phyloP scores from a whole-genome alignment of 179 eudicot genomes.

The Gypsophila paniculata region DNA sequence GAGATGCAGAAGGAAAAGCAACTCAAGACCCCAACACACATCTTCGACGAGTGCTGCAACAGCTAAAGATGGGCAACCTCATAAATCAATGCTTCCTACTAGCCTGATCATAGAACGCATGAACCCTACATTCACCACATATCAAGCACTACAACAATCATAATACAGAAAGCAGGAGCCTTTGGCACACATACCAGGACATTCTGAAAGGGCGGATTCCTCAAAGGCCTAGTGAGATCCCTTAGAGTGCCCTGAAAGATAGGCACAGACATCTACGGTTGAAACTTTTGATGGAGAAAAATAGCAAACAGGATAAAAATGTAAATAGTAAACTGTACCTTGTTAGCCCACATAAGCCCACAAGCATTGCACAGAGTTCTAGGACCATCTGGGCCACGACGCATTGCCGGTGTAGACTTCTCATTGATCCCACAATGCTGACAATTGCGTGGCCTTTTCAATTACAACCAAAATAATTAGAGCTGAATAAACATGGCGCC shows the following conservation, averaged over 20 bases:
- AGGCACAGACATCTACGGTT: constrained; percentile 9
- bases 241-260: constrained; percentile 43
- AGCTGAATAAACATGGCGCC: not conserved
- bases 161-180: constrained; percentile 13
- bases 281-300: not conserved
- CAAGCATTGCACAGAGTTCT: constrained; percentile 87
- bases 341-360: constrained; percentile 88
- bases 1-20: not conserved
- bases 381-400: constrained; percentile 80
- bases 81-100: not conserved
- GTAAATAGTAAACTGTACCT: constrained; percentile 36
- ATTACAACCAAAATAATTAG: constrained; percentile 12
- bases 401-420: constrained; percentile 78
- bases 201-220: constrained; percentile 30
- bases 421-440: constrained; percentile 73
- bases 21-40: not conserved
- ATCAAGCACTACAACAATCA: not conserved
- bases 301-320: not conserved
- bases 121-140: not conserved
- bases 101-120: not conserved
- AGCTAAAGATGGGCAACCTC: constrained; percentile 4
- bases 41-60: not conserved
- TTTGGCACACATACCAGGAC: constrained; percentile 30
- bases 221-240: constrained; percentile 42
- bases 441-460: constrained; percentile 73